Base-by-base conservation (phyloP, 2,329 filamentous ascomycete genomes). In the Nigrograna mackinnonii region DNA sequence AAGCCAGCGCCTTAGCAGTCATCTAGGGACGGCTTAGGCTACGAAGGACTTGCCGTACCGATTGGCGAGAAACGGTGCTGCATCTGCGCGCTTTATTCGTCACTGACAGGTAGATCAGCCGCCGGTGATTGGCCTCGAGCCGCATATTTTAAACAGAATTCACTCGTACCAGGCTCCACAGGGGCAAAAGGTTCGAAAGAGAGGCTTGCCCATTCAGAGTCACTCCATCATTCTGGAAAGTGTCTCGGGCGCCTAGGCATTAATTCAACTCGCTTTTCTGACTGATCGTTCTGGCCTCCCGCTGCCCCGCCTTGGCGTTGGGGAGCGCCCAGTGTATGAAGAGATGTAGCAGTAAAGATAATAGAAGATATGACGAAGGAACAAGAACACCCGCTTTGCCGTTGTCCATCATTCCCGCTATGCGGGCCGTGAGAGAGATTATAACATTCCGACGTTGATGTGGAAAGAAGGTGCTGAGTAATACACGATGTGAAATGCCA, bases 251-350 rank as follows among this genome's bases (percentile, higher is more conserved):
- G 55, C 52, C 50, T 52, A 45, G 28, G 52, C 50, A 60, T 67
- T 60, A 60, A 64, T 65, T 66, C 45, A 55, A 60, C 50, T 63
- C 46, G 59, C 55, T 61, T 62, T 58, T 65, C 58, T 61, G 53
- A 60, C 55, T 57, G 59, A 52, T 41, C 38, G 37, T 37, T 22
- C 40, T 35, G 31, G 37, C 40, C 17, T 49, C 53, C 50, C 50
- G 49, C 39, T 49, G 46, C 55, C 58, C 53, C 47, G 55, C 50
- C 55, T 54, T 47, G 50, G 58, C 51, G 50, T 46, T 49, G 47
- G 43, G 46, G 48, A 47, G 33, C 44, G 42, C 45, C 38, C 47
- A 46, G n/a, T n/a, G n/a, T n/a, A n/a, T 40, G 49, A 47, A 50
- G 44, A 47, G 42, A 56, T 51, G 46, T 50, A 35, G 50, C 42